phyloP scores from a whole-genome alignment of 1,139 yeast genomes.

The Magnusiomyces suaveolens region DNA sequence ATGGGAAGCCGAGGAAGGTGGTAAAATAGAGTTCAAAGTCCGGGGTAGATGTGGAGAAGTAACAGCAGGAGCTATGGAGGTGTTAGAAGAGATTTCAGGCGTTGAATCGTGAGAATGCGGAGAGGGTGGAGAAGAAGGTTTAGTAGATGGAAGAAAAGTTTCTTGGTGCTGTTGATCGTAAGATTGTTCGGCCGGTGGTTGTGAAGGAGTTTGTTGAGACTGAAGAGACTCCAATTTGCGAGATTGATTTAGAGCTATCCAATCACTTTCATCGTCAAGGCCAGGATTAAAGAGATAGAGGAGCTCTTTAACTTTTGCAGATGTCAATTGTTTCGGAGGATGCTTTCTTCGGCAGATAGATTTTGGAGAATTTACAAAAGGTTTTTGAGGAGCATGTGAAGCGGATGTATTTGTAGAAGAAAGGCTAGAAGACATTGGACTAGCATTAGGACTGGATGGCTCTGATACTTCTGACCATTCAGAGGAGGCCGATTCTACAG shows the following conservation, averaged over 20 bases:
- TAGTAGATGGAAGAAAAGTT: not conserved
- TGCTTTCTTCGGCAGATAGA: not conserved
- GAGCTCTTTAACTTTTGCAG: conserved; percentile 22
- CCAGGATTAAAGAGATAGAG: conserved; percentile 18
- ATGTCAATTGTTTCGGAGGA: conserved; percentile 19
- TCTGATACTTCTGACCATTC: not conserved
- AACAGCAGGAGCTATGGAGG: not conserved
- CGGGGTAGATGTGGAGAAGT: not conserved
- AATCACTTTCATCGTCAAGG: conserved; percentile 14
- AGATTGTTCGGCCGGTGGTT: no score
- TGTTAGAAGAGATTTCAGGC: no score
- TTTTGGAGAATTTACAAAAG: not conserved
- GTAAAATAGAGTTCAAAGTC: not conserved
- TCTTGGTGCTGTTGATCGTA: no score
- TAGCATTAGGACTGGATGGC: not conserved
- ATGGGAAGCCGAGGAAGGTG: not conserved
- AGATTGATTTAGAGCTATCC: conserved; percentile 14
- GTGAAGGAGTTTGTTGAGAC: not conserved
- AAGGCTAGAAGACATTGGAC: not conserved
- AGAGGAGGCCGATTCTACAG: not conserved
- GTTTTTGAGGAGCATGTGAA: no score
- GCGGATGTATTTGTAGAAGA: no score
- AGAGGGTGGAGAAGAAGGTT: not conserved
- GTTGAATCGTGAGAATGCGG: not conserved
- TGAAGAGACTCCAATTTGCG: not conserved